Evolutionary conservation across 352 stramenopile genomes (phyloP).

Genomic region (Globisporangium nunn): DNA sequence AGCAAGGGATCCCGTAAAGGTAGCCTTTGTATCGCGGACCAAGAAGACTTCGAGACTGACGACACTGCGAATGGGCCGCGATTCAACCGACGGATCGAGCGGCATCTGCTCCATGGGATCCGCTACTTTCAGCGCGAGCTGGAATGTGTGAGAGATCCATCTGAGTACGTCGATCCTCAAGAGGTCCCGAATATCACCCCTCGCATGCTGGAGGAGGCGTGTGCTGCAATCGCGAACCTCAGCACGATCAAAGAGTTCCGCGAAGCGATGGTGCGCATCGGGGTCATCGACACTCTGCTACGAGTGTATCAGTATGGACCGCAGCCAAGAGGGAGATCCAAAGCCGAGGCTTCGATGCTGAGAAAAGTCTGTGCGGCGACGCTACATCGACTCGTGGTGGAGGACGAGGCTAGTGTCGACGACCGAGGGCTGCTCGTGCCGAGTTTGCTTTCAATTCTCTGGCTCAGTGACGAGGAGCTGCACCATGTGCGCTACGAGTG

Average conservation of each 20-base stretch:
- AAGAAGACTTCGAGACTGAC: conserved; percentile 3
- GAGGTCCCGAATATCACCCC: conserved; percentile 10
- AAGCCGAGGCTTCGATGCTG: conserved; percentile 12
- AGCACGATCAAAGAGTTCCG: conserved; percentile 58
- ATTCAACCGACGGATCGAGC: conserved; percentile 37
- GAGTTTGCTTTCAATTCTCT: conserved; percentile 46
- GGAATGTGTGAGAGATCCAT: conserved; percentile 6
- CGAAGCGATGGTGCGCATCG: conserved; percentile 41
- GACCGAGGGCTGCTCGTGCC: conserved; percentile 31
- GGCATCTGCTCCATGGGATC: conserved; percentile 51
- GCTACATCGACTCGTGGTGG: conserved; percentile 56
- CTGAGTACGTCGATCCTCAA: background rate
- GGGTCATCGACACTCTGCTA: conserved; percentile 46
- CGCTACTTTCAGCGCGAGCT: conserved; percentile 58
- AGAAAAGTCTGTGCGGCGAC: conserved; percentile 55
- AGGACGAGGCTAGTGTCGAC: conserved; percentile 43
- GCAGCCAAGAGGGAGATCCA: background rate
- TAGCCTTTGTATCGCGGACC: background rate
- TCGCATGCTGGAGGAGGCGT: conserved; percentile 49
- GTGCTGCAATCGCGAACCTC: conserved; percentile 58
- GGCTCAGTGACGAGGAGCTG: conserved; percentile 52
- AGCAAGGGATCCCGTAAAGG: background rate
- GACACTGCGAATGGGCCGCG: background rate
- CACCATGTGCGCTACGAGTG: conserved; percentile 71
- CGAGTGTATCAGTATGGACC: conserved; percentile 22